Conservation (phyloP, 306 rosid genomes). For the Boehmeria nivea region DNA sequence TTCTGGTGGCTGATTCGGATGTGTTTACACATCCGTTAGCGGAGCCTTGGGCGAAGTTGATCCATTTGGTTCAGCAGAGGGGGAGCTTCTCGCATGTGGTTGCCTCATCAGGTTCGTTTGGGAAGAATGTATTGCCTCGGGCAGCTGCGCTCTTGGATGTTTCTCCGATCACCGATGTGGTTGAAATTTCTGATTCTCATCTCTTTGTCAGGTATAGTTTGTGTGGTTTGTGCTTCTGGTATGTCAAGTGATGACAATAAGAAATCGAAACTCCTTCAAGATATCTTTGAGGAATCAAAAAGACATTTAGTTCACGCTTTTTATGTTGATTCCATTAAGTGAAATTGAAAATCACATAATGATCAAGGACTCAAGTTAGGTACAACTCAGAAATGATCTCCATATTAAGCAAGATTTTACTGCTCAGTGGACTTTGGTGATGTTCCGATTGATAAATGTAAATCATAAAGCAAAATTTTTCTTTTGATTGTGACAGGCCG, state of each 20-base stretch:
- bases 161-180: constrained; percentile 79
- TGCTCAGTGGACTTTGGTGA: background rate
- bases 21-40: constrained; percentile 57
- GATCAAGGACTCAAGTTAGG: background rate
- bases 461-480: background rate
- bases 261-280: too few relatives aligned
- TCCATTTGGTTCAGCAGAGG: constrained; percentile 65
- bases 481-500: constrained; percentile 59
- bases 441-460: too few relatives aligned
- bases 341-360: too few relatives aligned
- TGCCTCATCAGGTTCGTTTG: constrained; percentile 74
- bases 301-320: too few relatives aligned
- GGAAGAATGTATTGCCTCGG: constrained; percentile 75
- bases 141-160: constrained; percentile 83
- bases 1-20: constrained; percentile 80
- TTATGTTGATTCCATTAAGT: too few relatives aligned
- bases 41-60: constrained; percentile 83
- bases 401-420: background rate
- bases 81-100: constrained; percentile 73
- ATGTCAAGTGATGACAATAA: background rate
- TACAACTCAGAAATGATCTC: background rate
- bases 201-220: constrained; percentile 59
- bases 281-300: too few relatives aligned
- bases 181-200: constrained; percentile 51
- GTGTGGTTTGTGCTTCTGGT: constrained; percentile 1